phyloP scores from a whole-genome alignment of 176 grass and related monocot species.

The Paspalum notatum region DNA sequence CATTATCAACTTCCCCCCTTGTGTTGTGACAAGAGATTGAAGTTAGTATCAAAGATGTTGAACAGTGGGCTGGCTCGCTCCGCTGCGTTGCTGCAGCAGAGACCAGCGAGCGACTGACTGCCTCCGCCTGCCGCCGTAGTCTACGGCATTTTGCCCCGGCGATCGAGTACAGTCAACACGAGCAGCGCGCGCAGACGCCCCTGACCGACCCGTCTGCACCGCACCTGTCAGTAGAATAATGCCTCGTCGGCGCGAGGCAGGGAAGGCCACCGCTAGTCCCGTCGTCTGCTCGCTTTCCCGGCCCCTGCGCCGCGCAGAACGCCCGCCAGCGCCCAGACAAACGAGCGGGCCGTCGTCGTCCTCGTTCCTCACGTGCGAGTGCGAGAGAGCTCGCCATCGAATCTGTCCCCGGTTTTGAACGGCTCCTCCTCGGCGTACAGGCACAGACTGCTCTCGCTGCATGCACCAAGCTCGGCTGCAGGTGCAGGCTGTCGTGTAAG shows the following conservation, averaged over 20 bases:
- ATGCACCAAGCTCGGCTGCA: too few species aligned
- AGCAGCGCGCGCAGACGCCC: neutral
- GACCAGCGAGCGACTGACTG: too few species aligned
- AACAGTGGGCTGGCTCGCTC: too few species aligned
- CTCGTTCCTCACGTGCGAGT: constrained; percentile 22
- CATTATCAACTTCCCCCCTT: too few species aligned
- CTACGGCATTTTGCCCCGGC: neutral
- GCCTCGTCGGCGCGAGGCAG: constrained; percentile 17
- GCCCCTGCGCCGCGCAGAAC: neutral
- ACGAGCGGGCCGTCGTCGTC: too few species aligned
- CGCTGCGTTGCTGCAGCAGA: neutral
- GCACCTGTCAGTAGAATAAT: constrained; percentile 22
- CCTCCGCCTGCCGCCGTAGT: neutral
- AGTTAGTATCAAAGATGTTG: too few species aligned
- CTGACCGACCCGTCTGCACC: neutral
- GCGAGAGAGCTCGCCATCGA: neutral
- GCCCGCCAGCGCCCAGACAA: constrained; percentile 16
- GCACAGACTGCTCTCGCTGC: too few species aligned
- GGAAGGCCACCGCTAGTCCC: neutral
- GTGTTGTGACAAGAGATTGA: too few species aligned
- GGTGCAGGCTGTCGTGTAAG: neutral
- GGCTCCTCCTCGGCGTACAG: too few species aligned
- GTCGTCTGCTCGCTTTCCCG: neutral
- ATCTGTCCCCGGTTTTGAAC: constrained; percentile 3
- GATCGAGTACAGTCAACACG: constrained; percentile 24